phyloP scores from a whole-genome alignment of 1,284 basidiomycete species.

The Ustilago lituana region DNA sequence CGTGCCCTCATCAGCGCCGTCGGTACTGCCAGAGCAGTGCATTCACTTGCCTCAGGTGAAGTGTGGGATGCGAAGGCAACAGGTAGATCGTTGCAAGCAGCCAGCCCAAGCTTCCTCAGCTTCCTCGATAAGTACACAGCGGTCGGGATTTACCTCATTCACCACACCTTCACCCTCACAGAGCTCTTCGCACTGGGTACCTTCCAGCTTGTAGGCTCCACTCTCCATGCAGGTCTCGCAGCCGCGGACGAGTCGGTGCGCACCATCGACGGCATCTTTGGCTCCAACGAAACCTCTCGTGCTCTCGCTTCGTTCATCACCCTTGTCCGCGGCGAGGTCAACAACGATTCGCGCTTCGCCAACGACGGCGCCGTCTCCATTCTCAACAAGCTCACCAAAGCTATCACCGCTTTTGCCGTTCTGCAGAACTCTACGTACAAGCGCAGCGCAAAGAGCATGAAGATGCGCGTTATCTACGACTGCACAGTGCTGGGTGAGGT shows the following conservation, averaged over 20 bases:
- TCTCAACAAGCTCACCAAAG: conserved; percentile 69
- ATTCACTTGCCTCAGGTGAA: conserved; percentile 43
- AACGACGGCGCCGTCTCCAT: conserved; percentile 54
- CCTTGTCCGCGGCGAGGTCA: conserved; percentile 69
- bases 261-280: conserved; percentile 71
- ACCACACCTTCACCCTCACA: conserved; percentile 71
- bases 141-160: conserved; percentile 70
- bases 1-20: conserved; percentile 57
- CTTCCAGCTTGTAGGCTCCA: conserved; percentile 68
- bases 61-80: conserved; percentile 46
- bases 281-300: conserved; percentile 71
- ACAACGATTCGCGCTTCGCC: conserved; percentile 61
- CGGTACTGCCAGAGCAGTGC: conserved; percentile 50
- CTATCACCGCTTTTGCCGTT: conserved; percentile 71
- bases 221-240: conserved; percentile 41
- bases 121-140: conserved; percentile 71
- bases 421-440: conserved; percentile 70
- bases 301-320: conserved; percentile 70
- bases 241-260: conserved; percentile 71
- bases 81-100: conserved; percentile 10
- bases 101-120: conserved; percentile 66
- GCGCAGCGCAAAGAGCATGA: conserved; percentile 61
- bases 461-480: conserved; percentile 70
- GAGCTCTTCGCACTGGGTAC: conserved; percentile 71
- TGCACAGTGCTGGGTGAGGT: conserved; percentile 69